Evolutionary conservation across 1,284 basidiomycete genomes (phyloP).

Genomic region (Gymnopus androsaceus): DNA sequence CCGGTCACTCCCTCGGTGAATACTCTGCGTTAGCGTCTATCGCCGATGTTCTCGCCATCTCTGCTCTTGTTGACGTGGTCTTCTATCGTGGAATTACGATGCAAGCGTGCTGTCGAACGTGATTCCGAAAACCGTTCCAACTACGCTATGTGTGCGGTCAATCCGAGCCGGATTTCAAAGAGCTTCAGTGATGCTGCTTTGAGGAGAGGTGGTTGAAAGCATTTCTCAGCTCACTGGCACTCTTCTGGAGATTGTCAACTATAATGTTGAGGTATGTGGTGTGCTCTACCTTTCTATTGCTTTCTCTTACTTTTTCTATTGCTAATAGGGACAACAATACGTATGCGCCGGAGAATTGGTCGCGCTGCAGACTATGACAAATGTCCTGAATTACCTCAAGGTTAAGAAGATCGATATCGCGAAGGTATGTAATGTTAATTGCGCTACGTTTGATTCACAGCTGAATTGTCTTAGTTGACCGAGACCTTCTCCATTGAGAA

Average conservation of each 20-base stretch:
- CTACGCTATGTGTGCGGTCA: slow-evolving; percentile 99
- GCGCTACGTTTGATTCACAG: slow-evolving; percentile 2
- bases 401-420: slow-evolving; percentile 95
- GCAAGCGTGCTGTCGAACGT: slow-evolving; percentile 96
- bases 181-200: slow-evolving; percentile 92
- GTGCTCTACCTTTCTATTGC: not conserved
- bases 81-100: slow-evolving; percentile 99
- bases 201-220: slow-evolving; percentile 91
- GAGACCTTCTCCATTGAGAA: slow-evolving; percentile 84
- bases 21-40: slow-evolving; percentile 98
- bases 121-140: slow-evolving; percentile 91
- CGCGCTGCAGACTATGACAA: slow-evolving; percentile 91
- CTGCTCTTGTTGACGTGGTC: slow-evolving; percentile 96
- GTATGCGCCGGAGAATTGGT: slow-evolving; percentile 96
- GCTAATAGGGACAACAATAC: slow-evolving; percentile 91
- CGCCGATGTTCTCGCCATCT: slow-evolving; percentile 93
- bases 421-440: slow-evolving; percentile 58
- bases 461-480: slow-evolving; percentile 58
- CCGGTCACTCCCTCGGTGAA: slow-evolving; percentile 97
- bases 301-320: slow-evolving; percentile 16
- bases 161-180: slow-evolving; percentile 92
- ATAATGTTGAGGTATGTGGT: slow-evolving; percentile 85
- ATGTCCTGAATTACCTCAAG: slow-evolving; percentile 96
- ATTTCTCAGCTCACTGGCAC: slow-evolving; percentile 79
- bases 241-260: slow-evolving; percentile 95